phyloP scores from a whole-genome alignment of 805 yeast species.

The Candida patagonica region DNA sequence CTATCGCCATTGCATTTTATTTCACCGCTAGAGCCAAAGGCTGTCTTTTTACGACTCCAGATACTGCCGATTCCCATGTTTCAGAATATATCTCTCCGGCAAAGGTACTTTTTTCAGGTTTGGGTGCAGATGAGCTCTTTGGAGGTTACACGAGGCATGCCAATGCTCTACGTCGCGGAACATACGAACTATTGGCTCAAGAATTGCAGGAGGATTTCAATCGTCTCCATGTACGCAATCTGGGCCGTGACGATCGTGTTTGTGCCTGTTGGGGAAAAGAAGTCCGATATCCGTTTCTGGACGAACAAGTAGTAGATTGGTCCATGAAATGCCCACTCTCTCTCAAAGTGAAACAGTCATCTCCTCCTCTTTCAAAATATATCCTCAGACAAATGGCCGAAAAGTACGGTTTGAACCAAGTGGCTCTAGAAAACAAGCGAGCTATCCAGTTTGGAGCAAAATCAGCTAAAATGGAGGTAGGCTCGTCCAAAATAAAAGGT shows the following conservation, averaged over 20 bases:
- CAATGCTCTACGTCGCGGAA: constrained; percentile 25
- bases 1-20: constrained; percentile 91
- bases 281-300: constrained; percentile 78
- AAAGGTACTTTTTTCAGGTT: constrained; percentile 75
- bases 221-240: constrained; percentile 66
- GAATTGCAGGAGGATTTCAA: constrained; percentile 66
- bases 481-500: constrained; percentile 69
- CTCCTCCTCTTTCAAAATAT: constrained; percentile 36
- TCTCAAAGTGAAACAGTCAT: constrained; percentile 25
- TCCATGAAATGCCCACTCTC: constrained; percentile 28
- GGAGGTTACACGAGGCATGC: constrained; percentile 92
- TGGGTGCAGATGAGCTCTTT: constrained; percentile 95
- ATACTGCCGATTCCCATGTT: constrained; percentile 5
- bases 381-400: constrained; percentile 56
- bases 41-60: not conserved
- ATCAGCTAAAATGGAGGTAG: constrained; percentile 86
- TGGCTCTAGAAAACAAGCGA: constrained; percentile 69
- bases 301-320: constrained; percentile 43
- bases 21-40: constrained; percentile 70
- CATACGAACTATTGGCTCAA: constrained; percentile 36
- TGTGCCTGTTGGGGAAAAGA: constrained; percentile 83
- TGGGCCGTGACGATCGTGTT: constrained; percentile 89
- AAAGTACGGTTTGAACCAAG: constrained; percentile 38
- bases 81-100: constrained; percentile 32
- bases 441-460: constrained; percentile 97